Percentiles rank a stretch among this genome's conserved stretches.
Conservation (phyloP, 2,329 filamentous ascomycete genomes). For the Fusarium sp. region DNA sequence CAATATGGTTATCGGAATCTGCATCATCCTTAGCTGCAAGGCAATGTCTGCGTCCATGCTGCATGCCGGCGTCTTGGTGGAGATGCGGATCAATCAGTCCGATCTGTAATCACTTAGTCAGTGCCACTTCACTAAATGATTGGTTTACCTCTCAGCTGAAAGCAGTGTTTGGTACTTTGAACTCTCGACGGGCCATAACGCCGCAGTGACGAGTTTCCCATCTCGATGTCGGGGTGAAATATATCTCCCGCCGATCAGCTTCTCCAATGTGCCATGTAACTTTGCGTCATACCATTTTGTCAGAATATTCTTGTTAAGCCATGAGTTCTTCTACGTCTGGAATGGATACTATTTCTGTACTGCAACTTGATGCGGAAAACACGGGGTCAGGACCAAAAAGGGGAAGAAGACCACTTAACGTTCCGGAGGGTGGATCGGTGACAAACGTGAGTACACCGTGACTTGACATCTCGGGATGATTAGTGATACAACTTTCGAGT, state of each 20-base stretch:
- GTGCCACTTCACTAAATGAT: background rate
- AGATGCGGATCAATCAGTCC: background rate
- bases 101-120: conserved; percentile 5
- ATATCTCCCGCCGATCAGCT: background rate
- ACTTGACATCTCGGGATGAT: background rate
- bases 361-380: background rate
- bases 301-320: background rate
- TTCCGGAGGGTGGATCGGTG: background rate
- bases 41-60: background rate
- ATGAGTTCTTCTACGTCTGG: background rate
- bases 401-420: background rate
- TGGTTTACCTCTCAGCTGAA: background rate
- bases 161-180: no score
- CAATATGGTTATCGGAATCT: accelerated
- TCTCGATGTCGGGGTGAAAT: background rate
- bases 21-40: background rate
- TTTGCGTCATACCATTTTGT: background rate
- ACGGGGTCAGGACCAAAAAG: background rate
- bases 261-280: background rate
- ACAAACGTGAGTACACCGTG: background rate
- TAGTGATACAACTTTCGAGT: background rate
- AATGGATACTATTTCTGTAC: background rate
- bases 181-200: background rate
- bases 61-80: conserved; percentile 9
- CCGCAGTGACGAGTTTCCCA: background rate